Conservation (phyloP, 192 early-diverging fungal species). For the Gorgonomyces haynaldii region DNA sequence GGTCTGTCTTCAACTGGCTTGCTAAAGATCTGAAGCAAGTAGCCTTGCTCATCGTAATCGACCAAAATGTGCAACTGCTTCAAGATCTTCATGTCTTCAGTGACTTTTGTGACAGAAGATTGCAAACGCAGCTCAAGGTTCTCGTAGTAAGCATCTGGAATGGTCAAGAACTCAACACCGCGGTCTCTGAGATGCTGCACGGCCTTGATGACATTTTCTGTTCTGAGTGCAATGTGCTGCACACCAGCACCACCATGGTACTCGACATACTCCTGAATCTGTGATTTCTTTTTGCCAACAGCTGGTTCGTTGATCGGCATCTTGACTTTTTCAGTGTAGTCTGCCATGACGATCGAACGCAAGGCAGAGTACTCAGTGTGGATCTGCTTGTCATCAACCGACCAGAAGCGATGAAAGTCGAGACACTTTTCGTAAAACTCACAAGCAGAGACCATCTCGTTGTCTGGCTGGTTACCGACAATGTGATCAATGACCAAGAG, state of each 20-base stretch:
- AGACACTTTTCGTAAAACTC: slow-evolving; percentile 81
- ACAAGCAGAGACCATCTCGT: slow-evolving; percentile 73
- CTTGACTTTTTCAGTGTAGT: slow-evolving; percentile 81
- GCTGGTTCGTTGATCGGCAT: slow-evolving; percentile 99
- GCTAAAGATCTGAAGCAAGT: slow-evolving; percentile 83
- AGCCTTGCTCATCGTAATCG: slow-evolving; percentile 94
- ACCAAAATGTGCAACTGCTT: slow-evolving; percentile 83
- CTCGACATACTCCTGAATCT: slow-evolving; percentile 88
- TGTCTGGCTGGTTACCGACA: slow-evolving; percentile 90
- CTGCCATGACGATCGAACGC: slow-evolving; percentile 91
- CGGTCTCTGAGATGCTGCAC: slow-evolving; percentile 70
- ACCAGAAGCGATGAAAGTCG: slow-evolving; percentile 98
- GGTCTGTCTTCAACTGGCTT: slow-evolving; percentile 91
- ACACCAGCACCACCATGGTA: slow-evolving; percentile 59
- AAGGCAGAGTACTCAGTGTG: slow-evolving; percentile 91
- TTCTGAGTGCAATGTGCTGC: slow-evolving; percentile 87
- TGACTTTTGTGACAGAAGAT: slow-evolving; percentile 57
- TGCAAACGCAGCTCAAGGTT: slow-evolving; percentile 62
- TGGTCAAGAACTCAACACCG: slow-evolving; percentile 80
- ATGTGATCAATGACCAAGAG: slow-evolving; percentile 81
- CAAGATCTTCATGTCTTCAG: slow-evolving; percentile 71
- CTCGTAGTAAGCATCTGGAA: slow-evolving; percentile 82
- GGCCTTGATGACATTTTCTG: slow-evolving; percentile 71
- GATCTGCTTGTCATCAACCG: slow-evolving; percentile 92
- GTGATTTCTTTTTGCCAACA: slow-evolving; percentile 80